A percentile compares a stretch with the other conserved stretches of the same genome.
Conservation (phyloP, 1,284 basidiomycete species). For the Moesziomyces sp. region DNA sequence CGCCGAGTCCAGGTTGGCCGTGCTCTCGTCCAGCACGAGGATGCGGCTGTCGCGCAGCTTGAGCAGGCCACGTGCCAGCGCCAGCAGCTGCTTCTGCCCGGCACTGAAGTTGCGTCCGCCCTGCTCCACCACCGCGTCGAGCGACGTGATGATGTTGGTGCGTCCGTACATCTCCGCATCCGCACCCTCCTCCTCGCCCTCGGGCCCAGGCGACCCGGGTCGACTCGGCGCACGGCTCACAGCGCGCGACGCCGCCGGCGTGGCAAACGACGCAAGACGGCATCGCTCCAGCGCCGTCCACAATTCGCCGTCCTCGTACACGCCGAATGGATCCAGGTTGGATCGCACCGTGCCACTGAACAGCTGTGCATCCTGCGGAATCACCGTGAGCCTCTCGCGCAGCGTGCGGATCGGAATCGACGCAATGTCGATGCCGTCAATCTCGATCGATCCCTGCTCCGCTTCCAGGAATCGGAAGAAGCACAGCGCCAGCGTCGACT, state of each 20-base stretch:
- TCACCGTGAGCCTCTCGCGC: slow-evolving; percentile 83
- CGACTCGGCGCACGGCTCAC: slow-evolving; percentile 48
- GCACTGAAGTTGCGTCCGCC: slow-evolving; percentile 71
- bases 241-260: slow-evolving; percentile 35
- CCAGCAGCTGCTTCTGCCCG: slow-evolving; percentile 73
- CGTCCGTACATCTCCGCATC: slow-evolving; percentile 61
- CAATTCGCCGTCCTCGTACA: slow-evolving; percentile 76
- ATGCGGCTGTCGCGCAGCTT: slow-evolving; percentile 70
- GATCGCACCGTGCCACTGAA: slow-evolving; percentile 65
- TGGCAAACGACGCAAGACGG: slow-evolving; percentile 66
- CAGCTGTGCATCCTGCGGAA: slow-evolving; percentile 81
- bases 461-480: slow-evolving; percentile 97
- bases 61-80: slow-evolving; percentile 72
- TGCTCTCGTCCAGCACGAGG: slow-evolving; percentile 73
- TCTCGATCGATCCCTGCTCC: slow-evolving; percentile 78
- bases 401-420: slow-evolving; percentile 87
- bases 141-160: slow-evolving; percentile 69
- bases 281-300: slow-evolving; percentile 71
- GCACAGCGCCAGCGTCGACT: slow-evolving; percentile 87
- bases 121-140: slow-evolving; percentile 71
- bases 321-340: slow-evolving; percentile 74
- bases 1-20: slow-evolving; percentile 69
- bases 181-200: slow-evolving; percentile 5
- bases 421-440: slow-evolving; percentile 90
- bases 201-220: slow-evolving; percentile 34